A percentile compares a stretch with the other conserved stretches of the same genome.
phyloP scores from a whole-genome alignment of 2,329 filamentous ascomycete genomes.

The Byssothecium circinans region DNA sequence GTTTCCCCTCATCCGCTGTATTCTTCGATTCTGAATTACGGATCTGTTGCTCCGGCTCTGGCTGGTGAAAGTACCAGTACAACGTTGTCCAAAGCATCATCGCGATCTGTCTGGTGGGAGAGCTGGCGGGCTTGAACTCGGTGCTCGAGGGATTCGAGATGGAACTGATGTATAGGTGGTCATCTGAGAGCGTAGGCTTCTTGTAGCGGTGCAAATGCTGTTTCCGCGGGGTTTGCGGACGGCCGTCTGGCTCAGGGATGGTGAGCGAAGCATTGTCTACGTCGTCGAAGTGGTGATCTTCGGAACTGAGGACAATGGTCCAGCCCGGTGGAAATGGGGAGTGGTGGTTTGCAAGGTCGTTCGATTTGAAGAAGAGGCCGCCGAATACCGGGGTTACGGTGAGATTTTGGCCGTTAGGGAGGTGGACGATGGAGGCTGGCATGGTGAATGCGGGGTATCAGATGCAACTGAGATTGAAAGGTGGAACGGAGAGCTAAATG shows the following conservation, averaged over 20 bases:
- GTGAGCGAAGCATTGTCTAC: constrained; percentile 32
- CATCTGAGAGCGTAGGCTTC: constrained; percentile 72
- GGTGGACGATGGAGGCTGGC: constrained; percentile 59
- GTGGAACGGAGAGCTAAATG: constrained; percentile 1
- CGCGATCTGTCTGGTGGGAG: constrained; percentile 84
- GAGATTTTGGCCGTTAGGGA: constrained; percentile 86
- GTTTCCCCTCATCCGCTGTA: constrained; percentile 69
- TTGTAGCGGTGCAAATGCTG: constrained; percentile 66
- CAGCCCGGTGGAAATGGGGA: constrained; percentile 81
- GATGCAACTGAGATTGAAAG: constrained; percentile 3
- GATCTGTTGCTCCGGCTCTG: constrained; percentile 67
- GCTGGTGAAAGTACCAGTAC: constrained; percentile 97
- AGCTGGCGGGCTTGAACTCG: constrained; percentile 78
- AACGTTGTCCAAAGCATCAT: constrained; percentile 96
- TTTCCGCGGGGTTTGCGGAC: constrained; percentile 19
- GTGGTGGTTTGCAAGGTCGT: constrained; percentile 67
- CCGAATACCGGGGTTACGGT: constrained; percentile 84
- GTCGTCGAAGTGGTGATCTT: constrained; percentile 47
- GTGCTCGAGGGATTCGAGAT: constrained; percentile 79
- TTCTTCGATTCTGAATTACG: constrained; percentile 63
- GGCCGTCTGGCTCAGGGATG: constrained; percentile 12
- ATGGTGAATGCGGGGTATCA: constrained; percentile 39
- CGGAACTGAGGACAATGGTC: constrained; percentile 83
- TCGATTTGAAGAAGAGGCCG: constrained; percentile 86
- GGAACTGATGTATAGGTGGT: constrained; percentile 87